Base-by-base conservation (phyloP, 768 basidiomycete genomes). In the Strobilomyces dryophilus region DNA sequence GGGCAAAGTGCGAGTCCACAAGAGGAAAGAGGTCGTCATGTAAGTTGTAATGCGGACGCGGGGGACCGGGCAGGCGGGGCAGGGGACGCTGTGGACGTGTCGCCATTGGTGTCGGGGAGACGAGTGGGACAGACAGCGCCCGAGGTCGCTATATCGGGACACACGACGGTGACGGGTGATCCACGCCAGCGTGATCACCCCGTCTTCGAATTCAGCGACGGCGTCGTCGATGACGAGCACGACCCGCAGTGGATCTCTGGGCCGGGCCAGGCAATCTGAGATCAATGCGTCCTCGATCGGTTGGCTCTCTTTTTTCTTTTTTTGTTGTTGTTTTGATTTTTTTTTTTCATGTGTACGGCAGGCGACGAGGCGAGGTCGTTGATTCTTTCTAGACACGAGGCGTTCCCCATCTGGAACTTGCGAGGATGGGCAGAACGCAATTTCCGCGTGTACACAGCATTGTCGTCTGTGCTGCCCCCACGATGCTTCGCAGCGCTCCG, bases 361-460 rank as follows among this genome's bases (percentile, higher is more conserved):
- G 27, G 20, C n/a, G 37, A 35, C 35, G 39, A 20, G 18, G 39
- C 18, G 39, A 39, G 39, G 35, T 35, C 15, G 34, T 35, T 35
- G 34, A 35, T 35, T 35, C 34, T 37, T 37, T 37, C 37, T 18
- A 37, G 24, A 42, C 41, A 63, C 64, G 64, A 66, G 64, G 64
- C 56, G 12, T 35, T 11, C 34, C 26, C 24, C 37, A 42, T 26
- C 41, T 26, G 24, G 43, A 29, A 29, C 43, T 31, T 31, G 43
- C 43, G 43, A 27, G 43, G 41, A 42, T 42, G 41, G 41, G 43
- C 31, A 45, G 45, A 61, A 62, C 47, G 65, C 65, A 66, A 67
- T 69, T 69, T 63, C 66, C 66, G 66, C 63, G 54, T 66, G 64
- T 56, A 47, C 58, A 60, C 65, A 61, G 59, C 61, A 45, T 57